Conservation (phyloP, 2,329 filamentous ascomycete species). For the Phoma sp. region DNA sequence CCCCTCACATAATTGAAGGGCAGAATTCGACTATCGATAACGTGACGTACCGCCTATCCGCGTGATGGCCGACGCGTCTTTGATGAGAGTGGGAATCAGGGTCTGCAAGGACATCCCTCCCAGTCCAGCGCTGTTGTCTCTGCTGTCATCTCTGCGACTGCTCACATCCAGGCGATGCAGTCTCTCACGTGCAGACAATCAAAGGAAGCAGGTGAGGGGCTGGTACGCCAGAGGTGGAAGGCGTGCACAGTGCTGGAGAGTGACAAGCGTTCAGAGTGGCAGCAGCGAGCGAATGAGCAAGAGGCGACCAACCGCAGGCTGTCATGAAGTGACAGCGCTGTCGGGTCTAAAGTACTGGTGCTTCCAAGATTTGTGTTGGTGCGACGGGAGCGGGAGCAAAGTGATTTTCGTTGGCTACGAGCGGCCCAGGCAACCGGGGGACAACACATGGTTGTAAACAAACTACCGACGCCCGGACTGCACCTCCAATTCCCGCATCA, state of each 20-base stretch:
- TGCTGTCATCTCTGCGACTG: too few relatives aligned
- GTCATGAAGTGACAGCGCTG: background rate
- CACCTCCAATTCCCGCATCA: constrained; percentile 33
- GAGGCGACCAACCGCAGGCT: background rate
- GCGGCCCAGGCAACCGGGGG: constrained; percentile 14
- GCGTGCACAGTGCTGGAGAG: too few relatives aligned
- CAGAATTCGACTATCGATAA: background rate
- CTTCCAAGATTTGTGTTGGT: constrained; percentile 10
- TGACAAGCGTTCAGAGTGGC: background rate
- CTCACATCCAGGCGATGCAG: too few relatives aligned
- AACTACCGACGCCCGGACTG: constrained; percentile 22
- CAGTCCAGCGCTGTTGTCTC: too few relatives aligned
- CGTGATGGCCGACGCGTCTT: constrained; percentile 1
- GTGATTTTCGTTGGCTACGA: constrained; percentile 23
- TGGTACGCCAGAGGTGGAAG: too few relatives aligned
- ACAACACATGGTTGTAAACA: constrained; percentile 36
- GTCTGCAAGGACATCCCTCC: background rate
- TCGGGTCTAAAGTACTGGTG: background rate
- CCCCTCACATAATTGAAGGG: background rate
- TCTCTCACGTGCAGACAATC: too few relatives aligned
- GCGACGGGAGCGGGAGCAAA: constrained; percentile 15
- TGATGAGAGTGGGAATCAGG: background rate
- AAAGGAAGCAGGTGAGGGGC: too few relatives aligned
- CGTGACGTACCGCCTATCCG: constrained; percentile 9
- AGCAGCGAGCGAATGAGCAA: background rate